Evolutionary conservation across 83 land plant species (phyloP).

Genomic region (Picea abies): DNA sequence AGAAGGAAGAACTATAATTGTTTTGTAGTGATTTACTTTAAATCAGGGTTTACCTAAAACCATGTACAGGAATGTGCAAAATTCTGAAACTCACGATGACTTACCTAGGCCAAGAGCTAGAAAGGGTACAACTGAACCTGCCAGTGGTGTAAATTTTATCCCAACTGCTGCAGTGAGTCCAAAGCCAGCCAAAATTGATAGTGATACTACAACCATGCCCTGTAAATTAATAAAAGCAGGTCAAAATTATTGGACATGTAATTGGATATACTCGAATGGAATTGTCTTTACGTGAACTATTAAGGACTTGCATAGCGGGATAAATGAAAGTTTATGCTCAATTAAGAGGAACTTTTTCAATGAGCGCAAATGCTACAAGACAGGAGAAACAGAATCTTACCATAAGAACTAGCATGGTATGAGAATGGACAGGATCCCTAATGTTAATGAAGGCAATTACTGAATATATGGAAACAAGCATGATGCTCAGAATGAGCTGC

Average conservation of each 20-base stretch:
- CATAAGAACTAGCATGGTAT: slow-evolving; percentile 34
- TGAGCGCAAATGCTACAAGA: not conserved
- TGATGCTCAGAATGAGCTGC: slow-evolving; percentile 39
- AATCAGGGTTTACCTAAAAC: no score
- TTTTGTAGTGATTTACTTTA: no score
- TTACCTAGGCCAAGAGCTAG: slow-evolving; percentile 53
- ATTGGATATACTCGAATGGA: not conserved
- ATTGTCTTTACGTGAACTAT: not conserved
- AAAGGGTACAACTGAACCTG: slow-evolving; percentile 51
- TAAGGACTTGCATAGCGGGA: not conserved
- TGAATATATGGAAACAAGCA: slow-evolving; percentile 32
- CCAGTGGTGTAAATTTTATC: slow-evolving; percentile 43
- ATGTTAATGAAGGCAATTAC: slow-evolving; percentile 40
- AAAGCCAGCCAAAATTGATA: no score
- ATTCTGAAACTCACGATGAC: not conserved
- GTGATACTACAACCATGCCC: slow-evolving; percentile 44
- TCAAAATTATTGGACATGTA: not conserved
- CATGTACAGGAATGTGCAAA: no score
- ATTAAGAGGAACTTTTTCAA: not conserved
- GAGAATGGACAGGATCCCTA: slow-evolving; percentile 45
- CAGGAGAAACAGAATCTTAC: slow-evolving; percentile 22
- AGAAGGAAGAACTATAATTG: no score
- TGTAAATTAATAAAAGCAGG: slow-evolving; percentile 17
- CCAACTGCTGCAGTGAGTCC: no score
- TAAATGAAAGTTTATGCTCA: not conserved